Evolutionary conservation across 345 rosid genomes (phyloP).

Genomic region (Laguncularia racemosa): DNA sequence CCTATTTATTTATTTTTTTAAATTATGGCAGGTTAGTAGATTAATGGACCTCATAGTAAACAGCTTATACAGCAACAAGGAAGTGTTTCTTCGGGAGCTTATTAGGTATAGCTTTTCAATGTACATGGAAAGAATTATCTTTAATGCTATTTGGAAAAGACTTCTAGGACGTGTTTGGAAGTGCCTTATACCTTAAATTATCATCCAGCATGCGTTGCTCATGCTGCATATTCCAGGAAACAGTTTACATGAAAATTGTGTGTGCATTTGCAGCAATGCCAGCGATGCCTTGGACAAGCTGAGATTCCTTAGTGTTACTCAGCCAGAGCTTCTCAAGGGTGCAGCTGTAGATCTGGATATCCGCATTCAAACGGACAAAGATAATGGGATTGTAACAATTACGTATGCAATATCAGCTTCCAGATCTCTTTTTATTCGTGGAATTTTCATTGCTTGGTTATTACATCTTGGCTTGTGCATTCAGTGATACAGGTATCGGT

Average conservation of each 20-base stretch:
- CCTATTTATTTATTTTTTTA: slow-evolving; percentile 1
- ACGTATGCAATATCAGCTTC: slow-evolving; percentile 34
- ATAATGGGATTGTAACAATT: slow-evolving; percentile 70
- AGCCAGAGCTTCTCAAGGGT: slow-evolving; percentile 67
- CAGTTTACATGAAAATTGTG: neutral
- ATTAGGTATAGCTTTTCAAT: slow-evolving; percentile 43
- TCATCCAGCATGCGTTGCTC: neutral
- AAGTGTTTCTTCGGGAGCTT: slow-evolving; percentile 95
- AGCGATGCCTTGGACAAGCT: slow-evolving; percentile 98
- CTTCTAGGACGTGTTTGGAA: too few species aligned
- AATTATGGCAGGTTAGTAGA: slow-evolving; percentile 73
- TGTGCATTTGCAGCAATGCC: slow-evolving; percentile 61
- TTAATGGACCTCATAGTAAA: slow-evolving; percentile 98
- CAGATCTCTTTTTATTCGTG: neutral
- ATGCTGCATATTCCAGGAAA: neutral
- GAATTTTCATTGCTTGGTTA: slow-evolving; percentile 1
- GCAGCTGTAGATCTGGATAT: slow-evolving; percentile 62
- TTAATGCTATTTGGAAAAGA: neutral
- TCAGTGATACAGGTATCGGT: slow-evolving; percentile 93
- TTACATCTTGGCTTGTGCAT: slow-evolving; percentile 9
- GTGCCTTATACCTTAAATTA: too few species aligned
- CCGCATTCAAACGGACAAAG: slow-evolving; percentile 79
- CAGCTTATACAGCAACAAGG: slow-evolving; percentile 92
- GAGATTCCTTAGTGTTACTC: slow-evolving; percentile 77
- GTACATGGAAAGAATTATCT: neutral